Evolutionary conservation across 805 yeast species (phyloP).

Genomic region (Wickerhamiella allomyrinae): DNA sequence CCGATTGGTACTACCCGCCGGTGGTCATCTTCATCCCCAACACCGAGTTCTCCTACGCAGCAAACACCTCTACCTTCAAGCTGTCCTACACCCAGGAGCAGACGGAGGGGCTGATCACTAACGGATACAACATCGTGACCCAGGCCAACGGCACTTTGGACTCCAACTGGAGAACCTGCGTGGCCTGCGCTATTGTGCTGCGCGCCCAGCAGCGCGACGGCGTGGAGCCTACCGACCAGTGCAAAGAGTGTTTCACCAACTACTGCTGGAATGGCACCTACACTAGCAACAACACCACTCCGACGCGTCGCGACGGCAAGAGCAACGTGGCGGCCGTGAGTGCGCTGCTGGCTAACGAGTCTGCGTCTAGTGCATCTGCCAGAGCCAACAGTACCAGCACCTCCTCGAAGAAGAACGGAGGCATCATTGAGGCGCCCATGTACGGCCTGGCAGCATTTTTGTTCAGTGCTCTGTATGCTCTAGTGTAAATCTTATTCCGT

Average conservation of each 20-base stretch:
- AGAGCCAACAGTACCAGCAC: neutral
- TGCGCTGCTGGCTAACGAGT: neutral
- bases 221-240: constrained; percentile 47
- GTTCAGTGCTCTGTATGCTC: neutral
- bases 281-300: constrained; percentile 4
- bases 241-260: constrained; percentile 52
- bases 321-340: constrained; percentile 12
- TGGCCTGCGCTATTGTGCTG: constrained; percentile 75
- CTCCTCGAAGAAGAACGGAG: constrained; percentile 2
- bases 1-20: constrained; percentile 36
- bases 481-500: neutral
- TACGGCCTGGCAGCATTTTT: neutral
- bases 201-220: constrained; percentile 64
- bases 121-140: constrained; percentile 65
- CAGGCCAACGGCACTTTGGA: constrained; percentile 59
- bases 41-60: constrained; percentile 44
- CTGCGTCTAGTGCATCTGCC: neutral
- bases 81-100: constrained; percentile 48
- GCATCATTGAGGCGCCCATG: constrained; percentile 10
- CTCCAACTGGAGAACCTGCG: constrained; percentile 55
- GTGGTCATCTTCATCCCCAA: constrained; percentile 67
- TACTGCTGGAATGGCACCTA: constrained; percentile 69
- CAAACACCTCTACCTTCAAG: constrained; percentile 62
- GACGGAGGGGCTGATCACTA: constrained; percentile 45
- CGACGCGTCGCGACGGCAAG: constrained; percentile 25